Conservation (phyloP, 2,329 filamentous ascomycete species). For the Venturia oleaginea region DNA sequence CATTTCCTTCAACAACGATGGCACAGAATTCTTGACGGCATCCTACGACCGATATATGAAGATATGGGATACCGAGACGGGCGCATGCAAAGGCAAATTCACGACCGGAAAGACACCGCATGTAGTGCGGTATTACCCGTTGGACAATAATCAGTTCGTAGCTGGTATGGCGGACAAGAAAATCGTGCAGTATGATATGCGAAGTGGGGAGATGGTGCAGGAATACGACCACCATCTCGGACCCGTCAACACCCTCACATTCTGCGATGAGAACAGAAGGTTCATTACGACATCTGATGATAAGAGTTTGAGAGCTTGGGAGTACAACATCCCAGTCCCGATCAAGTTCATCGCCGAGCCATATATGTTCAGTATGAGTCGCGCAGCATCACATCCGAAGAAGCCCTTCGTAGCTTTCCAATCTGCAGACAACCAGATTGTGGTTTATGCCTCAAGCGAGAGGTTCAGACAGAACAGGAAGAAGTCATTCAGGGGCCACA, state of each 20-base stretch:
- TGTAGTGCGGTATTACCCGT: slow-evolving; percentile 87
- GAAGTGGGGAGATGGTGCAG: slow-evolving; percentile 75
- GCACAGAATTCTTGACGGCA: slow-evolving; percentile 78
- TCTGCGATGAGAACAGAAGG: slow-evolving; percentile 85
- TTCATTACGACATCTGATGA: slow-evolving; percentile 99
- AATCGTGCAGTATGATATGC: slow-evolving; percentile 92
- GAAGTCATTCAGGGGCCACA: slow-evolving; percentile 92
- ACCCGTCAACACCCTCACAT: slow-evolving; percentile 96
- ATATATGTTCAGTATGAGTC: slow-evolving; percentile 94
- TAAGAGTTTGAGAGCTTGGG: slow-evolving; percentile 92
- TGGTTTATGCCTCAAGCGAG: slow-evolving; percentile 89
- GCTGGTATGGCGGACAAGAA: slow-evolving; percentile 98
- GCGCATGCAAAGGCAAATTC: slow-evolving; percentile 78
- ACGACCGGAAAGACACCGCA: slow-evolving; percentile 92
- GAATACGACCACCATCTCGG: slow-evolving; percentile 98
- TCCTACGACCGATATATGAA: slow-evolving; percentile 96
- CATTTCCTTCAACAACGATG: slow-evolving; percentile 73
- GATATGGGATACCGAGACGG: slow-evolving; percentile 96
- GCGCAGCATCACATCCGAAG: slow-evolving; percentile 72
- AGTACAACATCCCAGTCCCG: slow-evolving; percentile 86
- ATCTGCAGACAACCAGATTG: slow-evolving; percentile 88
- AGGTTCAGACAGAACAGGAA: slow-evolving; percentile 96
- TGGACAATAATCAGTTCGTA: slow-evolving; percentile 79
- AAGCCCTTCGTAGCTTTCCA: slow-evolving; percentile 95
- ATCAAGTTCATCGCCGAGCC: slow-evolving; percentile 98